phyloP scores from a whole-genome alignment of 2,329 filamentous ascomycete species.

The Juglanconis oblonga region DNA sequence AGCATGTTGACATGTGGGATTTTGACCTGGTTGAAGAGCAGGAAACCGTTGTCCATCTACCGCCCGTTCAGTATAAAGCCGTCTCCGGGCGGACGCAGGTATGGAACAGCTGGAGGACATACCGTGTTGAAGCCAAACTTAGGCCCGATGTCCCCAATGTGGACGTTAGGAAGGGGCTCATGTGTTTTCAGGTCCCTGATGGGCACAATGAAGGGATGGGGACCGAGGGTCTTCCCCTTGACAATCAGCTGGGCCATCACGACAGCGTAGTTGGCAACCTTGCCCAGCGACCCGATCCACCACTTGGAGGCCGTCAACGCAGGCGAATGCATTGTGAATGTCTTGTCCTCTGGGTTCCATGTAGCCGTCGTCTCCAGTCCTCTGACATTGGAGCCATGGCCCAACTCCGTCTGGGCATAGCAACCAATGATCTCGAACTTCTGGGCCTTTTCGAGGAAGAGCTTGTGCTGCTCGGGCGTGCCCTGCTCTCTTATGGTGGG shows the following conservation, averaged over 20 bases:
- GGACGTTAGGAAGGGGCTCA: constrained; percentile 63
- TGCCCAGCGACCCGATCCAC: constrained; percentile 79
- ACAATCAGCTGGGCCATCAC: constrained; percentile 77
- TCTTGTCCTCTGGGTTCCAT: constrained; percentile 71
- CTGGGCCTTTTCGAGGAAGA: constrained; percentile 66
- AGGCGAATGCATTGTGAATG: constrained; percentile 72
- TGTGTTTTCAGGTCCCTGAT: constrained; percentile 70
- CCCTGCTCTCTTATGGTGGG: constrained; percentile 67
- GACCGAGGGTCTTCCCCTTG: constrained; percentile 65
- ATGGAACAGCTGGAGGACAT: not conserved
- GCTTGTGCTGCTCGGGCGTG: constrained; percentile 69
- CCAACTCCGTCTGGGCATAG: constrained; percentile 78
- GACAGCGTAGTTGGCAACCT: constrained; percentile 72
- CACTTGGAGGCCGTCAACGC: constrained; percentile 74
- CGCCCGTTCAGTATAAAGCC: too few relatives aligned
- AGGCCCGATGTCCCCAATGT: constrained; percentile 77
- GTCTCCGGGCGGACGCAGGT: not conserved
- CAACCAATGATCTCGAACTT: constrained; percentile 73
- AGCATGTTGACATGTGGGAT: constrained; percentile 74
- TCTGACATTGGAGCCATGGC: constrained; percentile 74
- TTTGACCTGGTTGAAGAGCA: constrained; percentile 74
- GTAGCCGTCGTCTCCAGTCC: constrained; percentile 71
- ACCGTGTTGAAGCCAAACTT: constrained; percentile 73
- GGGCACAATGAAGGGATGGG: constrained; percentile 76
- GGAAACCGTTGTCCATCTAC: constrained; percentile 74